These are phyloP conservation scores for Arbutus unedo DNA, from an alignment of 148 eudicot genomes.

Conservation along the genomic window DNA sequence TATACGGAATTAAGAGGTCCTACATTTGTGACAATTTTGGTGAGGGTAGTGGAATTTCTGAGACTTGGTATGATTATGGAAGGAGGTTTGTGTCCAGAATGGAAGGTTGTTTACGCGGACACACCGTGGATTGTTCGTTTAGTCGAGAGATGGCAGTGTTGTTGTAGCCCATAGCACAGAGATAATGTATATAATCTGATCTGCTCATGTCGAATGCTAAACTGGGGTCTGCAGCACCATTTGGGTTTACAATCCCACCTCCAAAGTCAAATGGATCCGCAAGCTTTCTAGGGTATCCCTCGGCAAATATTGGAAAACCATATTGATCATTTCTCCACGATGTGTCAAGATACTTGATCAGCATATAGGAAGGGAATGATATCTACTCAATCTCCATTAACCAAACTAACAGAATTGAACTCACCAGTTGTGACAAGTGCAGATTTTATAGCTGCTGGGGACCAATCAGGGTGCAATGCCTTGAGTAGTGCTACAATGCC, in stretches of 20 bases:
- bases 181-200: conserved; percentile 21
- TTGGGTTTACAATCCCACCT: conserved; percentile 29
- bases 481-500: conserved; percentile 31
- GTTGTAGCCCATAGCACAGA: conserved; percentile 23
- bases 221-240: conserved; percentile 23
- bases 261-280: conserved; percentile 34
- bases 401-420: neutral
- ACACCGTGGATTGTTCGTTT: neutral
- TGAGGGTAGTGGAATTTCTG: conserved; percentile 16
- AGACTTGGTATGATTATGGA: conserved; percentile 23
- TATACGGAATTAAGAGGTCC: conserved; percentile 21
- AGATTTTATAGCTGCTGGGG: conserved; percentile 30
- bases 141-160: conserved; percentile 14
- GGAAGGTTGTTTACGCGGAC: conserved; percentile 1
- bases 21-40: conserved; percentile 26
- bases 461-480: conserved; percentile 25
- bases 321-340: conserved; percentile 21
- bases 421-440: conserved; percentile 31
- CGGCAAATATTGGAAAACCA: conserved; percentile 24
- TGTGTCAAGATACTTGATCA: neutral
- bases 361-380: neutral
- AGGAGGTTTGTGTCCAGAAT: conserved; percentile 25
- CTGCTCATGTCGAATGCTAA: conserved; percentile 24
- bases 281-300: conserved; percentile 18
- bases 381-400: neutral